These are phyloP conservation scores for Pythium chondricola DNA, from an alignment of 352 stramenopile genomes.

Conservation along the genomic window DNA sequence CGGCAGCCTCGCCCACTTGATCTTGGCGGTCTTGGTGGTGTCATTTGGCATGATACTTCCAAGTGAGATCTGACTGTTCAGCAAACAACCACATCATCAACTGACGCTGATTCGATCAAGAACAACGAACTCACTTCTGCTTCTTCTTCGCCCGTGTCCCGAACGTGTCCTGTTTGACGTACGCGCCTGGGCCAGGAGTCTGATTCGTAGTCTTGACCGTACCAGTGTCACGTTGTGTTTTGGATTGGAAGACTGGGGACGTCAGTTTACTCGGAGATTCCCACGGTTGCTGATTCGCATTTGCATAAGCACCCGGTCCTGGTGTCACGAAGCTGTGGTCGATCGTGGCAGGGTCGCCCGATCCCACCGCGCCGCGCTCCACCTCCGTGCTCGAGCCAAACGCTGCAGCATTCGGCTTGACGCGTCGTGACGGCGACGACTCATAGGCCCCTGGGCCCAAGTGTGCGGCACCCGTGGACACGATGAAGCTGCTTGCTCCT, in stretches of 20 bases:
- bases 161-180: slow-evolving; percentile 48
- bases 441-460: slow-evolving; percentile 64
- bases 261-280: slow-evolving; percentile 50
- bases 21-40: slow-evolving; percentile 31
- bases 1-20: slow-evolving; percentile 63
- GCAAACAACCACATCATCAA: neutral
- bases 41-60: slow-evolving; percentile 24
- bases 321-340: slow-evolving; percentile 44
- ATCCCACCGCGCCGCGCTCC: slow-evolving; percentile 31
- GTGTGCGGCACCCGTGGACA: slow-evolving; percentile 15
- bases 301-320: slow-evolving; percentile 43
- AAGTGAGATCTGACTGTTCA: slow-evolving; percentile 19
- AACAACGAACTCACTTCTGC: neutral
- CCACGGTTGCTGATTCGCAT: slow-evolving; percentile 38
- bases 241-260: slow-evolving; percentile 46
- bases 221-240: slow-evolving; percentile 36
- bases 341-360: slow-evolving; percentile 16
- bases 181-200: slow-evolving; percentile 56
- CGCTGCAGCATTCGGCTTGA: slow-evolving; percentile 47
- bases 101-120: neutral
- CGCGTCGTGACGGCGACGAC: slow-evolving; percentile 23
- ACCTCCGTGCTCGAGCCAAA: slow-evolving; percentile 53
- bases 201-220: slow-evolving; percentile 22
- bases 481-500: slow-evolving; percentile 26
- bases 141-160: slow-evolving; percentile 36